A percentile compares a stretch with the other conserved stretches of the same genome.
Evolutionary conservation across 2,329 filamentous ascomycete species (phyloP).

Genomic region (Calonectria pteridis): DNA sequence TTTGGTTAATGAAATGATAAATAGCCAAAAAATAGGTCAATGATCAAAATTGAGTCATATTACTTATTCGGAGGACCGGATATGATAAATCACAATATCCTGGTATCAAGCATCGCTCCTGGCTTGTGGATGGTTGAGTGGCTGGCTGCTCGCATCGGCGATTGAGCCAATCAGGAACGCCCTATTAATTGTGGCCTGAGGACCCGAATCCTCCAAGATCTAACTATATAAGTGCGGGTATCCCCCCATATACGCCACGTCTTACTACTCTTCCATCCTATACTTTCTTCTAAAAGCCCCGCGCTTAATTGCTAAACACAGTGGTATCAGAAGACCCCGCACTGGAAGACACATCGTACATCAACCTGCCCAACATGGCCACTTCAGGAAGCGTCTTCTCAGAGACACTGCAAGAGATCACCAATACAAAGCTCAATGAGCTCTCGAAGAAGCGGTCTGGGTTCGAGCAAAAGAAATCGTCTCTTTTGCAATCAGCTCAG

Average conservation of each 20-base stretch:
- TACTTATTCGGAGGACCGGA: background rate
- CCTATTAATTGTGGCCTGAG: background rate
- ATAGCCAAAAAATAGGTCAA: background rate
- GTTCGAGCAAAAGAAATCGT: conserved; percentile 52
- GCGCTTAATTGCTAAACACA: background rate
- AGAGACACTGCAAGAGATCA: conserved; percentile 58
- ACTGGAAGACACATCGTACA: background rate
- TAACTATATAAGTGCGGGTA: background rate
- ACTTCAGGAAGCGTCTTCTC: conserved; percentile 54
- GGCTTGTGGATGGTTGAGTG: background rate
- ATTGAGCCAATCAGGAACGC: background rate
- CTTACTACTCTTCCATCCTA: background rate
- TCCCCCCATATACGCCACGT: background rate
- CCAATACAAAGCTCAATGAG: conserved; percentile 58
- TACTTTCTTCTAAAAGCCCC: background rate
- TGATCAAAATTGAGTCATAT: background rate
- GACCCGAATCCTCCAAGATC: background rate
- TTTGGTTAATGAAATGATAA: background rate
- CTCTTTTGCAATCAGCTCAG: conserved; percentile 45
- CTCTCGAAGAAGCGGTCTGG: conserved; percentile 54
- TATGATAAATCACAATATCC: background rate
- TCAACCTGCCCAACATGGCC: conserved; percentile 34
- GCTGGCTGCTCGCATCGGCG: background rate
- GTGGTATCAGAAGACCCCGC: background rate
- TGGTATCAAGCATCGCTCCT: background rate